Evolutionary conservation across 306 rosid species (phyloP).

Genomic region (Trifolium fragiferum): DNA sequence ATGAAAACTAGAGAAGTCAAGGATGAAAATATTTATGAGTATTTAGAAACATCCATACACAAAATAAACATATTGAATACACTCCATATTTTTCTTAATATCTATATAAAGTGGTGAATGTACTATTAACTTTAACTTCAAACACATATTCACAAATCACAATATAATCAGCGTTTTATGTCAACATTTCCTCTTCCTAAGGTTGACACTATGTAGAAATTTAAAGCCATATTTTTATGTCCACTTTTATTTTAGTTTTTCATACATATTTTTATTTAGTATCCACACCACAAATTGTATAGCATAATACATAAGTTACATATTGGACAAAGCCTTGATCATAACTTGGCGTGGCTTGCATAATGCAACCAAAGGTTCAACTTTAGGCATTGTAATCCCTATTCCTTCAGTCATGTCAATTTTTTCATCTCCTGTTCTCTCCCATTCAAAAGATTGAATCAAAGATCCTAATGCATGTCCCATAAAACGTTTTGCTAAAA

Average conservation of each 20-base stretch:
- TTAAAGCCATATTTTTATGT: neutral
- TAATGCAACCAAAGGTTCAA: slow-evolving; percentile 42
- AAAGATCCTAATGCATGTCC: slow-evolving; percentile 40
- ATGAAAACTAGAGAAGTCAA: no score
- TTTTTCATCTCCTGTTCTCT: slow-evolving; percentile 11
- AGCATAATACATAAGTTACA: neutral
- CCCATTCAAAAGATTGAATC: slow-evolving; percentile 51
- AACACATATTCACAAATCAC: no score
- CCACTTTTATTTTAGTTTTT: neutral
- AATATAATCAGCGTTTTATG: neutral
- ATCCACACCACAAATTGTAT: neutral
- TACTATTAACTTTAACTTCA: no score
- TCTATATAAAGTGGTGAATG: no score
- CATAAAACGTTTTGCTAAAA: slow-evolving; percentile 39
- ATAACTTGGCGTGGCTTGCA: slow-evolving; percentile 43
- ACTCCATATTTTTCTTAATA: no score
- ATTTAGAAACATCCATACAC: no score
- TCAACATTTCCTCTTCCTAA: neutral
- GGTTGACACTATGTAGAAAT: neutral
- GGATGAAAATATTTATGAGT: no score
- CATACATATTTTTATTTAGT: neutral
- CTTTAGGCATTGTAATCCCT: slow-evolving; percentile 39
- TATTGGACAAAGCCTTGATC: neutral
- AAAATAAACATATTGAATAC: no score
- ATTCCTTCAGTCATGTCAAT: slow-evolving; percentile 46